A percentile compares a stretch with the other conserved stretches of the same genome.
Conservation (phyloP, 2,329 filamentous ascomycete genomes). For the Teratosphaeria gauchensis region DNA sequence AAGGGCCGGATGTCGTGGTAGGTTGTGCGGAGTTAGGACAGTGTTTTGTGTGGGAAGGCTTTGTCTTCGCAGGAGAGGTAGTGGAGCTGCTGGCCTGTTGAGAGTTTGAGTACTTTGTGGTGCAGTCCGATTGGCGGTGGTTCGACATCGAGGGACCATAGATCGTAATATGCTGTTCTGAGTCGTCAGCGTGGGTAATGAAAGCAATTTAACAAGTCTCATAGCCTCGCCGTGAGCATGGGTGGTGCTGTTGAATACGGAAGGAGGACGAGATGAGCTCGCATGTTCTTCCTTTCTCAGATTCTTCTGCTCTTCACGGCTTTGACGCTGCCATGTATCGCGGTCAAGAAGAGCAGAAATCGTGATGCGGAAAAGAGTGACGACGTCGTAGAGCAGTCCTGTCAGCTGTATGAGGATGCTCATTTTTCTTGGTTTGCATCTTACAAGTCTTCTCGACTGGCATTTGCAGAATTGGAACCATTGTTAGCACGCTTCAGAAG, state of each 20-base stretch:
- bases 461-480: background rate
- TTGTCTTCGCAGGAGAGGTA: background rate
- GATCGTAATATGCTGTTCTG: background rate
- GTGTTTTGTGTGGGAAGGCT: background rate
- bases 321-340: background rate
- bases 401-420: background rate
- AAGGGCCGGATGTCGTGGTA: background rate
- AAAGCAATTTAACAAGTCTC: background rate
- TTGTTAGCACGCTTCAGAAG: background rate
- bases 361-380: background rate
- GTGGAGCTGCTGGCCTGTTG: background rate
- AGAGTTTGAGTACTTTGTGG: background rate
- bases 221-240: background rate
- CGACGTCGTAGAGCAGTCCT: background rate
- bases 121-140: background rate
- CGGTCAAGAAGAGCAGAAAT: background rate
- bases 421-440: background rate
- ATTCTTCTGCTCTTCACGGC: background rate
- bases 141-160: background rate
- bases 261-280: background rate
- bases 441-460: background rate
- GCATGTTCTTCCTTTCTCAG: background rate
- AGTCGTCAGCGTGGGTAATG: background rate
- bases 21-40: background rate
- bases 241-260: background rate